These are phyloP conservation scores for Sporothrix mexicana DNA, from an alignment of 2,329 filamentous ascomycete species.

Conservation along the genomic window DNA sequence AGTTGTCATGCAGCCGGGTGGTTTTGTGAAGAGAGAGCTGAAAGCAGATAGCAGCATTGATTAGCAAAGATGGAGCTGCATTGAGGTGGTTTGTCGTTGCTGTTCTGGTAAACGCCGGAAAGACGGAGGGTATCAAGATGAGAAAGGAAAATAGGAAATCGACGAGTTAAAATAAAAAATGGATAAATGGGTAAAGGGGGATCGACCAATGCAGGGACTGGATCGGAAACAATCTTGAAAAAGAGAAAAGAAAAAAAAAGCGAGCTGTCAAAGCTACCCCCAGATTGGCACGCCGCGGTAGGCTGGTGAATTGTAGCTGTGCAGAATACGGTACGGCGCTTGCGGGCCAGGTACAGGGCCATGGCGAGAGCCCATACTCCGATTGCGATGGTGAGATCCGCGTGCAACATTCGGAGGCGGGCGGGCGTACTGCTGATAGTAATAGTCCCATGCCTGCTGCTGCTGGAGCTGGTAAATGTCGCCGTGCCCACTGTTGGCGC, in stretches of 20 bases:
- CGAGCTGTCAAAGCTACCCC: conserved; percentile 47
- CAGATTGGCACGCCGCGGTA: conserved; percentile 63
- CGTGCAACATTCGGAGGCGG: conserved; percentile 47
- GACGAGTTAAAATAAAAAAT: background rate
- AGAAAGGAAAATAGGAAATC: background rate
- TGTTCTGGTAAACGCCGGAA: background rate
- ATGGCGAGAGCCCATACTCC: conserved; percentile 46
- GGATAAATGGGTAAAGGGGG: background rate
- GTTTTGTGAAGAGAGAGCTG: background rate
- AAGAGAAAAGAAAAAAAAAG: background rate
- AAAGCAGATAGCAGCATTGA: background rate
- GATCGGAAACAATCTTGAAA: background rate
- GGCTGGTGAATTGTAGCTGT: conserved; percentile 65
- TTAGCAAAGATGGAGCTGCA: conserved; percentile 3
- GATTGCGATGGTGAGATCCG: conserved; percentile 47
- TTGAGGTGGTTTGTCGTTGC: background rate
- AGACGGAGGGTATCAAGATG: conserved; percentile 21
- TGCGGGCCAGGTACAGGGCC: conserved; percentile 33
- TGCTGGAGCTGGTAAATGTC: conserved; percentile 30
- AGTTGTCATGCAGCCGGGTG: background rate
- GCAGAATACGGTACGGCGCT: conserved; percentile 58
- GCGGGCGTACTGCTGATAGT: conserved; percentile 45
- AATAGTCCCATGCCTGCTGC: conserved; percentile 44
- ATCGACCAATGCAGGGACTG: background rate
- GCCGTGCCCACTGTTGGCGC: conserved; percentile 35